Evolutionary conservation across 345 rosid species (phyloP), one percentile per base, ranked within the genome.

Genomic region (Psidium friedrichsthalianum): DNA sequence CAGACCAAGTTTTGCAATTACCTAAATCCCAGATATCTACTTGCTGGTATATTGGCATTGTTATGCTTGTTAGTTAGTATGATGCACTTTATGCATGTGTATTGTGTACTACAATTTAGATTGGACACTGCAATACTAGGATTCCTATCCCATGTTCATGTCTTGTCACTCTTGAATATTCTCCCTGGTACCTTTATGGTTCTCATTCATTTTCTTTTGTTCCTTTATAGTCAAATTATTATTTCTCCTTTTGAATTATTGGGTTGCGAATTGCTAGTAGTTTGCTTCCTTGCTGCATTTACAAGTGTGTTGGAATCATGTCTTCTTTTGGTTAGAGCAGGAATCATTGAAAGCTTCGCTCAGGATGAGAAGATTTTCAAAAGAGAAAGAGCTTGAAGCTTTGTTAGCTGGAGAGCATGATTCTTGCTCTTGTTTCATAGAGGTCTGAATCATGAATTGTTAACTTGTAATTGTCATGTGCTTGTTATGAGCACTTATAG

Each of bases 321-420:
- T n/a, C 47, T 21, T n/a, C 55, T 51, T 82, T 81, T 84, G 83
- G 54, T 22, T 61, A 51, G 29, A 84, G 86, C 94, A 97, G 98
- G 98, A 97, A 64, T 91, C 95, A 2, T 52, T 91, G 91, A 91
- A 91, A 85, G 96, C 95, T 51, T 88, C 96, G 91, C 86, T 91
- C 64, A 89, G 84, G 56, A 95, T 97, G 99, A 95, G 98, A 93
- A 92, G 91, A 86, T 89, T 88, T 90, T 92, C 97, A 1, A 97
- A 91, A 82, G 96, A 92, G 91, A 97, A 92, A 88, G 98, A 96
- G 95, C 96, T 95, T 44, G 95, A 95, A 88, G 99, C 99, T 87
- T 90, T 97, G 89, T 88, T 97, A 89, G 87, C 98, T 10, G 93
- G 93, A 9, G 98, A 96, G 90, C 94, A 93, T 85, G 99, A 97